Evolutionary conservation across 371 early-diverging fungal genomes (phyloP).

Genomic region (Saksenaea oblongispora): DNA sequence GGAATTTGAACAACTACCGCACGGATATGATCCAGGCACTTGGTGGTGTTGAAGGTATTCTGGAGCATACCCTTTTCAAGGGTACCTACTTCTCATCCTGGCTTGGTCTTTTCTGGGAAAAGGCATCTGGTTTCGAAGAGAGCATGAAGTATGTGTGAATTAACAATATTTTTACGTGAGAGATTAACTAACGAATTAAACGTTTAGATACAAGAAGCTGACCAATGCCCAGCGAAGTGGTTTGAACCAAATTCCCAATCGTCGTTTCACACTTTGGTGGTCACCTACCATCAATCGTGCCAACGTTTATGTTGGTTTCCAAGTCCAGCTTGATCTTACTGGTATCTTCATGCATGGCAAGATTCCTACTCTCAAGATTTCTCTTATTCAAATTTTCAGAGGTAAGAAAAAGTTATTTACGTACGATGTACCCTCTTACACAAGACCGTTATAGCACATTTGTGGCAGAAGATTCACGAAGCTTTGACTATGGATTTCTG

Average conservation of each 20-base stretch:
- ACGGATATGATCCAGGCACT: slow-evolving; percentile 98
- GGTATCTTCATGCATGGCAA: slow-evolving; percentile 99
- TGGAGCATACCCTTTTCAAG: slow-evolving; percentile 98
- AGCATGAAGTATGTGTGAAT: slow-evolving; percentile 41
- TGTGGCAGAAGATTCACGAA: slow-evolving; percentile 99
- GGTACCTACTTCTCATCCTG: slow-evolving; percentile 97
- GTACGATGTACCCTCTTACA: not conserved
- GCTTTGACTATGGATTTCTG: slow-evolving; percentile 85
- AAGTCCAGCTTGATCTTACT: slow-evolving; percentile 98
- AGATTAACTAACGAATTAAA: not conserved
- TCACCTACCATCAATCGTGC: slow-evolving; percentile 97
- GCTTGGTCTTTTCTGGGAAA: slow-evolving; percentile 99
- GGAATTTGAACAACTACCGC: slow-evolving; percentile 96
- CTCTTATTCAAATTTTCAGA: slow-evolving; percentile 98
- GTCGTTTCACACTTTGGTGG: slow-evolving; percentile 99
- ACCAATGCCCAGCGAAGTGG: slow-evolving; percentile 99
- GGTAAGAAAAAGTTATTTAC: slow-evolving; percentile 7
- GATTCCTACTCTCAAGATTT: slow-evolving; percentile 98
- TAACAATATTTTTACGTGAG: not conserved
- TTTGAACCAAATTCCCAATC: slow-evolving; percentile 99
- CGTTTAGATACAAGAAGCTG: slow-evolving; percentile 83
- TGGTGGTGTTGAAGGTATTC: slow-evolving; percentile 98
- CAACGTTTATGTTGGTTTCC: slow-evolving; percentile 99
- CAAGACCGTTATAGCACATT: slow-evolving; percentile 68
- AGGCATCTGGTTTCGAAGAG: slow-evolving; percentile 51